Evolutionary conservation across 2,329 filamentous ascomycete species (phyloP), one percentile per base, ranked within the genome.

Genomic region (Alternaria arborescens): DNA sequence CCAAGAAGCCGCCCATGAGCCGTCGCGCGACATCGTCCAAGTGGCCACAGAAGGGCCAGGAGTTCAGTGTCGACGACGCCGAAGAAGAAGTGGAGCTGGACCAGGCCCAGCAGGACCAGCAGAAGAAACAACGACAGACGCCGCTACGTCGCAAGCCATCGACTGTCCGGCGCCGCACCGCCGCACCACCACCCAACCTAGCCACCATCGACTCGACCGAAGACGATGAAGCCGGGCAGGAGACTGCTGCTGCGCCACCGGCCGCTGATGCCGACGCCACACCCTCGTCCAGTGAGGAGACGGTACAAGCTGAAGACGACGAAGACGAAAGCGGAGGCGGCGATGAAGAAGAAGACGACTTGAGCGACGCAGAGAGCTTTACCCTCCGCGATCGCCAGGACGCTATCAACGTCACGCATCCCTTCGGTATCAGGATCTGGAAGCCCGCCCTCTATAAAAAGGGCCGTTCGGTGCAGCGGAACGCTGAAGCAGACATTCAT

Each of bases 371-470:
- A 1, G 95, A 97, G 81, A 98, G 94, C 82, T 99, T 99, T 77
- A 99, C 95, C 0, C 86, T 99, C 71, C 97, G 96, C 78, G 95
- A 99, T 78, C 89, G 95, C 57, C 95, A 99, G 80, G 89, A 97
- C 77, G 95, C 95, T 67, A 99, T 99, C 84, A 99, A 99, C 81
- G 91, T 97, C 78, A 99, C 95, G 0, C 95, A 99, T 83, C 95
- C 95, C 0, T 99, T 99, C 72, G 95, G 95, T 84, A 98, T 99
- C 76, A 89, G 96, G 77, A 92, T 99, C 65, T 99, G 95, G 95
- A 99, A 99, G 79, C 95, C 95, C 43, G 96, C 95, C 1, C 80
- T 99, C 65, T 99, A 99, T 86, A 99, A 99, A 81, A 99, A 99
- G 80, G 90, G 91, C 71, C 89, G 95, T 58, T 99, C 95, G 1